Conservation (phyloP, 1,284 basidiomycete genomes). For the Rhodofomes roseus region DNA sequence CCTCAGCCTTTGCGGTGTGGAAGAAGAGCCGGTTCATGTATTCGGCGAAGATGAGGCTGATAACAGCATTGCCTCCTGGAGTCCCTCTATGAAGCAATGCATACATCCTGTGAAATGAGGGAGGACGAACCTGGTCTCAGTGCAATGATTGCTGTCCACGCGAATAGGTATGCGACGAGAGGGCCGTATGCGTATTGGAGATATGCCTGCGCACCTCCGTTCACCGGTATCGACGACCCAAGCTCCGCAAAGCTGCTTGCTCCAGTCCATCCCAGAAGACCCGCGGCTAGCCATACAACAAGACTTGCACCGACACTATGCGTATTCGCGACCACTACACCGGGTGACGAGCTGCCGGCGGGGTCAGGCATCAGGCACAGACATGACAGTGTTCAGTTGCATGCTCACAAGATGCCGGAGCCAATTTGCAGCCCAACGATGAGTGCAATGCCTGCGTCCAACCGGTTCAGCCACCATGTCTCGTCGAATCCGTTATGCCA, state of each 20-base stretch:
- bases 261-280: conserved; percentile 88
- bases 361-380: background rate
- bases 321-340: conserved; percentile 85
- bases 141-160: conserved; percentile 88
- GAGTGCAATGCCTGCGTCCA: conserved; percentile 70
- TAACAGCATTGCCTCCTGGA: conserved; percentile 62
- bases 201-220: conserved; percentile 91
- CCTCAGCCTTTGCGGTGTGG: conserved; percentile 57
- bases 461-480: background rate
- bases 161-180: conserved; percentile 80
- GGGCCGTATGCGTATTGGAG: conserved; percentile 89
- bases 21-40: conserved; percentile 83
- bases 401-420: conserved; percentile 83
- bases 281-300: conserved; percentile 75
- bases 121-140: conserved; percentile 69
- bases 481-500: background rate
- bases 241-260: conserved; percentile 90
- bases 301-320: conserved; percentile 84
- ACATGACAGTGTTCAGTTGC: background rate
- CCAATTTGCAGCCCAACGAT: conserved; percentile 87
- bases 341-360: conserved; percentile 73
- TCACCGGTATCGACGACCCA: conserved; percentile 78
- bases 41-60: conserved; percentile 76
- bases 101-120: background rate
- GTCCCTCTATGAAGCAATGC: background rate